These are phyloP conservation scores for Dendrothele bispora DNA, from an alignment of 768 basidiomycete species.

Conservation along the genomic window DNA sequence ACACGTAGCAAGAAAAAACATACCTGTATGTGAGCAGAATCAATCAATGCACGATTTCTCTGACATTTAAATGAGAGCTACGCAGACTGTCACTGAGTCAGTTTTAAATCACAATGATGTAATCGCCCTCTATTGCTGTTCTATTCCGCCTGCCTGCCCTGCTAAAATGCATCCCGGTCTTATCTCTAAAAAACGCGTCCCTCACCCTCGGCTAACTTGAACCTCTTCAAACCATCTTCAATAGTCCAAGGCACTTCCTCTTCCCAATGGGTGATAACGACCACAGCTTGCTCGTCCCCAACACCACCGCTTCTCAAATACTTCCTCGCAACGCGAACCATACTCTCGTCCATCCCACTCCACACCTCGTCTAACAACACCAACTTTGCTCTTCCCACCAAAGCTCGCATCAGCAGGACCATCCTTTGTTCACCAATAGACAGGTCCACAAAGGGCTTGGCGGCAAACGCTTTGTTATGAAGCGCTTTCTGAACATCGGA, in stretches of 20 bases:
- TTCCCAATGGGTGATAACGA: conserved; percentile 90
- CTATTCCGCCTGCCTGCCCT: too few relatives aligned
- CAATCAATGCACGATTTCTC: too few relatives aligned
- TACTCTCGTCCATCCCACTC: conserved; percentile 85
- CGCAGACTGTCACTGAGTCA: too few relatives aligned
- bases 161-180: too few relatives aligned
- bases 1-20: too few relatives aligned
- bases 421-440: conserved; percentile 76
- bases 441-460: conserved; percentile 59
- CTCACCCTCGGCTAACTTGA: conserved; percentile 30
- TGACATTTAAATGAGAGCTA: too few relatives aligned
- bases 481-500: too few relatives aligned
- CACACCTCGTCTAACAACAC: conserved; percentile 91
- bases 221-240: conserved; percentile 41
- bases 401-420: conserved; percentile 81
- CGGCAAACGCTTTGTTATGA: conserved; percentile 44
- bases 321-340: conserved; percentile 62
- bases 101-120: too few relatives aligned
- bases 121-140: too few relatives aligned
- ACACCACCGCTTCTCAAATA: conserved; percentile 62
- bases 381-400: conserved; percentile 72
- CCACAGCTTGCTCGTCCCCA: conserved; percentile 64
- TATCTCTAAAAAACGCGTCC: too few relatives aligned
- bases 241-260: conserved; percentile 94
- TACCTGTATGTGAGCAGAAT: too few relatives aligned